Conservation (phyloP, 441 rosid species). For the Omphalea diandra region DNA sequence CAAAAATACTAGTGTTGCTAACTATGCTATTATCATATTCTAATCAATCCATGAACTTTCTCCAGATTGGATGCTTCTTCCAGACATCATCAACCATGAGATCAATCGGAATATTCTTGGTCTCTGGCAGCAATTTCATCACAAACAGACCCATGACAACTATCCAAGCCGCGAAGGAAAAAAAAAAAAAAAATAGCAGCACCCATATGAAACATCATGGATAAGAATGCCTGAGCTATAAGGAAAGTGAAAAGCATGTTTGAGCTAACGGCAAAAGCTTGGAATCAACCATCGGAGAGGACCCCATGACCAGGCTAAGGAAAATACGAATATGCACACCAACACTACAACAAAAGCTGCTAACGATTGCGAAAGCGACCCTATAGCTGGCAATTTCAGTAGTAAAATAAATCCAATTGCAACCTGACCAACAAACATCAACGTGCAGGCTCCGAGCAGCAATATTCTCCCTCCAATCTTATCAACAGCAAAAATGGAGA, state of each 20-base stretch:
- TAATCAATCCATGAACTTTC: constrained; percentile 35
- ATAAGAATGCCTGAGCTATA: constrained; percentile 16
- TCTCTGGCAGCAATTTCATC: constrained; percentile 5
- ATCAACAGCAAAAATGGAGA: too few species aligned
- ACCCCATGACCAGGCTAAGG: too few species aligned
- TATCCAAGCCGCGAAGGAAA: constrained; percentile 11
- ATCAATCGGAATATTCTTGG: constrained; percentile 9
- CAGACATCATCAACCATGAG: constrained; percentile 16
- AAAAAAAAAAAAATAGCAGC: constrained; percentile 10
- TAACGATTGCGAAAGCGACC: too few species aligned
- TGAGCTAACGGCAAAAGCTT: constrained; percentile 19
- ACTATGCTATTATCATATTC: not conserved
- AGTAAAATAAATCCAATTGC: too few species aligned
- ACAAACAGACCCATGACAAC: not conserved
- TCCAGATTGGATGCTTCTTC: constrained; percentile 13
- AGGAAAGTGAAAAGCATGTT: constrained; percentile 14
- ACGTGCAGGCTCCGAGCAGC: too few species aligned
- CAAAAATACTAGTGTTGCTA: too few species aligned
- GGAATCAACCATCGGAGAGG: constrained; percentile 19
- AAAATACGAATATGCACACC: too few species aligned
- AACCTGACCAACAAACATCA: too few species aligned
- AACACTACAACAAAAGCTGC: too few species aligned
- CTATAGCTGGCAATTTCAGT: too few species aligned
- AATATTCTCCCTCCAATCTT: too few species aligned
- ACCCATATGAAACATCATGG: constrained; percentile 6